Evolutionary conservation across 2,329 filamentous ascomycete genomes (phyloP).

Genomic region (Arthrobotrys sphaeroides): DNA sequence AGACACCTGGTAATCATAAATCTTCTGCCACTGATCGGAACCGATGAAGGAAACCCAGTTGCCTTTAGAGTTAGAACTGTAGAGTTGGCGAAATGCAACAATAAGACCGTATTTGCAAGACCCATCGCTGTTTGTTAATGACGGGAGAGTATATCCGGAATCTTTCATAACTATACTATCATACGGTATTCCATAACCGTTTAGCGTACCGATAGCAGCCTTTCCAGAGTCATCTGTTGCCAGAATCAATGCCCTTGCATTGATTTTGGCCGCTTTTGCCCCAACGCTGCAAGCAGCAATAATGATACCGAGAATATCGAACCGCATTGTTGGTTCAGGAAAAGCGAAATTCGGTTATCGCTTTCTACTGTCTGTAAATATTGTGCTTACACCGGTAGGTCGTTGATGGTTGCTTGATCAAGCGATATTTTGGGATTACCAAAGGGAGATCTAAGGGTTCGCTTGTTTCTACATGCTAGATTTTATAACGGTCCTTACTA

Average conservation of each 20-base stretch:
- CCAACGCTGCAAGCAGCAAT: conserved; percentile 3
- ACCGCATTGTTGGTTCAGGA: conserved; percentile 23
- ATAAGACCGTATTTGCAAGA: conserved; percentile 71
- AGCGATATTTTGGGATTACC: neutral
- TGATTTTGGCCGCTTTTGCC: neutral
- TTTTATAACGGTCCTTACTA: conserved; percentile 1
- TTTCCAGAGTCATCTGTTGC: conserved; percentile 27
- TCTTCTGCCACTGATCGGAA: conserved; percentile 66
- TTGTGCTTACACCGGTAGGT: neutral
- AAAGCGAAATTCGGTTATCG: neutral
- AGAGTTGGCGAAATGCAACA: conserved; percentile 67
- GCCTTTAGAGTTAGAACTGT: conserved; percentile 66
- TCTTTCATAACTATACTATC: conserved; percentile 68
- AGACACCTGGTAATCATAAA: conserved; percentile 68
- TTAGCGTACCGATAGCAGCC: conserved; percentile 59
- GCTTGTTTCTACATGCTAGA: neutral
- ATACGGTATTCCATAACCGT: conserved; percentile 71
- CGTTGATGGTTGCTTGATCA: neutral
- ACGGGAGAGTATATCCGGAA: conserved; percentile 65
- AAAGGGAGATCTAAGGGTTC: neutral
- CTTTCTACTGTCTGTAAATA: neutral
- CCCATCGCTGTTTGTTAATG: conserved; percentile 64
- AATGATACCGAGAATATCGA: neutral
- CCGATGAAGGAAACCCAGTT: conserved; percentile 68
- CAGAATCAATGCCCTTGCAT: conserved; percentile 28